These are phyloP conservation scores for Nemania sp. DNA, from an alignment of 2,329 filamentous ascomycete genomes.

Conservation along the genomic window DNA sequence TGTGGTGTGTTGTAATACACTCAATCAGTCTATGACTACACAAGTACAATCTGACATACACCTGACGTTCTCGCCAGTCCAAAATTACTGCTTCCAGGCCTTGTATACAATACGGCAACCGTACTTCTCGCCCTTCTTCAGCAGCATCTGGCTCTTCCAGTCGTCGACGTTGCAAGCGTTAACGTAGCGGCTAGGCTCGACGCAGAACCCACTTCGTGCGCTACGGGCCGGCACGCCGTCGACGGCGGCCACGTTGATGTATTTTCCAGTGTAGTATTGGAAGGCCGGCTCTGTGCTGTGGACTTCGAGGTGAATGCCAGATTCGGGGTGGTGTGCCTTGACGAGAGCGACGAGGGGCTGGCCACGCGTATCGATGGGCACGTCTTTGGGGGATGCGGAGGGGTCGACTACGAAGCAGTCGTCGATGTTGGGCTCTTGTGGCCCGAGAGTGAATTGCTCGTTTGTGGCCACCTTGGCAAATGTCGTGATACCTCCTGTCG, in stretches of 20 bases:
- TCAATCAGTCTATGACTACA: neutral
- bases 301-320: slow-evolving; percentile 81
- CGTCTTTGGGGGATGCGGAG: slow-evolving; percentile 54
- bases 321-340: slow-evolving; percentile 72
- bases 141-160: slow-evolving; percentile 76
- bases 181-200: slow-evolving; percentile 89
- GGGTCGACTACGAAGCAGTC: slow-evolving; percentile 82
- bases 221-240: slow-evolving; percentile 66
- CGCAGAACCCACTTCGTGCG: slow-evolving; percentile 78
- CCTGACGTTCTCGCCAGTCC: neutral
- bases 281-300: slow-evolving; percentile 92
- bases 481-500: slow-evolving; percentile 65
- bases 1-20: neutral
- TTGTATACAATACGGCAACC: slow-evolving; percentile 82
- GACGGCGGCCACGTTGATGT: slow-evolving; percentile 74
- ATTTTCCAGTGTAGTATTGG: slow-evolving; percentile 93
- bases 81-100: slow-evolving; percentile 71
- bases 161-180: slow-evolving; percentile 82
- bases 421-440: slow-evolving; percentile 75
- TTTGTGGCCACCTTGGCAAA: slow-evolving; percentile 68
- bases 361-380: slow-evolving; percentile 68
- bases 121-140: slow-evolving; percentile 85
- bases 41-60: neutral
- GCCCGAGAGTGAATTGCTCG: slow-evolving; percentile 72
- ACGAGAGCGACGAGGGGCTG: slow-evolving; percentile 68